Base-by-base conservation (phyloP, 495 filamentous ascomycete species). In the Daldinia decipiens region DNA sequence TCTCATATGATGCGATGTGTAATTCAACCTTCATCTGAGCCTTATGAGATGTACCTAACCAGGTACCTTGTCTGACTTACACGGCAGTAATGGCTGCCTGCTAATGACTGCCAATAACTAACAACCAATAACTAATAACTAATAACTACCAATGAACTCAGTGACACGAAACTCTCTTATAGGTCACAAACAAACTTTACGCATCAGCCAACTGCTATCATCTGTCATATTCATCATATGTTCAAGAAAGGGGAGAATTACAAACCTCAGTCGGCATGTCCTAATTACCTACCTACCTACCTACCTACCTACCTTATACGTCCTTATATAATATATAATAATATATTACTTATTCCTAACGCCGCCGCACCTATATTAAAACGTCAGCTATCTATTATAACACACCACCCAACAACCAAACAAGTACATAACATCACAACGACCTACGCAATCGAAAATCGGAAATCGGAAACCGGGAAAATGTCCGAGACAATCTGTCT, bases 401-500 rank as follows among this genome's bases (percentile, higher is more conserved):
- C 4, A 21, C 19, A 47, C 17, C 19, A 47, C 43, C 17, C 34
- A 21, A 39, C n/a, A 40, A 40, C 15, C 9, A 19, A 24, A 24
- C 43, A 47, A 50, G 50, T 60, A 24, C 21, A 24, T 24, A 64
- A 67, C 62, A 32, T 26, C 34, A 17, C 6, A 52, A 56, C 36
- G 47, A 15, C n/a, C n/a, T n/a, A n/a, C 15, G 51, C 32, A 39
- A 47, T 45, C 57, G 27, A 50, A 24, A 24, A 24, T 24, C 21
- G 21, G 21, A n/a, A 39, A 47, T 45, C 57, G 27, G 55, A 24
- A 24, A 24, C 2, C 21, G 21, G 21, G n/a, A 63, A 39, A 59
- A 68, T 68, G 59, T 24, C 57, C 31, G 67, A 63, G 39, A 62
- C 65, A 59, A 67, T 74, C 21, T 19, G 32, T 59, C 68, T 71